A percentile compares a stretch with the other conserved stretches of the same genome.
Conservation (phyloP, 768 basidiomycete genomes). For the Russula lepida region DNA sequence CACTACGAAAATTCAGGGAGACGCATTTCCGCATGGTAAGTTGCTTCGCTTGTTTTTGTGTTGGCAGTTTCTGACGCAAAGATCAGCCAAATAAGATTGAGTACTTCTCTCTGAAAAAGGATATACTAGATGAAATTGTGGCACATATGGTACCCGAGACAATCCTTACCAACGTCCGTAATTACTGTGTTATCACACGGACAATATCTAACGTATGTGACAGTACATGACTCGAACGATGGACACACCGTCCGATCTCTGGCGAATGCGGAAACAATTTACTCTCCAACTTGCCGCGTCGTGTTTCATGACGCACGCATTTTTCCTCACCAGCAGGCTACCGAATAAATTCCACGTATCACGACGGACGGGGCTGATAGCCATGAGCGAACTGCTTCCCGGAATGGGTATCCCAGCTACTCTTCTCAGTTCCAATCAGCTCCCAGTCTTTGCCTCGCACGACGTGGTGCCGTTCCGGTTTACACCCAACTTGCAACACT, state of each 20-base stretch:
- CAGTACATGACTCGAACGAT: conserved; percentile 91
- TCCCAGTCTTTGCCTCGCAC: conserved; percentile 59
- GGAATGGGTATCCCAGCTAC: conserved; percentile 35
- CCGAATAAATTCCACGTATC: conserved; percentile 86
- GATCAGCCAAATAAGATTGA: conserved; percentile 53
- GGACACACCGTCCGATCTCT: conserved; percentile 74
- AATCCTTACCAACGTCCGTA: conserved; percentile 66
- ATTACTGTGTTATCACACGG: background rate
- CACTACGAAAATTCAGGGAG: conserved; percentile 52
- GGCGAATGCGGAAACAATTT: conserved; percentile 98
- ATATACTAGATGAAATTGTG: conserved; percentile 81
- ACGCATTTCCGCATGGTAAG: conserved; percentile 34
- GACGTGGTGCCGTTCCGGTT: conserved; percentile 96
- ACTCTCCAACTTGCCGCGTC: conserved; percentile 79
- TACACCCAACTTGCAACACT: conserved; percentile 92
- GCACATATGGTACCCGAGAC: conserved; percentile 86
- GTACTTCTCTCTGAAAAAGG: conserved; percentile 65
- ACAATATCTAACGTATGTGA: conserved; percentile 3
- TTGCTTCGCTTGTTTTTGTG: conserved; percentile 4
- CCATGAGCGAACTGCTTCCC: conserved; percentile 89
- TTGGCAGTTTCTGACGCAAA: background rate
- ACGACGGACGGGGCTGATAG: conserved; percentile 79
- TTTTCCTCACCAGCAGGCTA: conserved; percentile 74
- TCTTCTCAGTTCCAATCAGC: conserved; percentile 32
- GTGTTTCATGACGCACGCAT: conserved; percentile 87